Conservation (phyloP, 2,329 filamentous ascomycete genomes). For the Beauveria sp. region DNA sequence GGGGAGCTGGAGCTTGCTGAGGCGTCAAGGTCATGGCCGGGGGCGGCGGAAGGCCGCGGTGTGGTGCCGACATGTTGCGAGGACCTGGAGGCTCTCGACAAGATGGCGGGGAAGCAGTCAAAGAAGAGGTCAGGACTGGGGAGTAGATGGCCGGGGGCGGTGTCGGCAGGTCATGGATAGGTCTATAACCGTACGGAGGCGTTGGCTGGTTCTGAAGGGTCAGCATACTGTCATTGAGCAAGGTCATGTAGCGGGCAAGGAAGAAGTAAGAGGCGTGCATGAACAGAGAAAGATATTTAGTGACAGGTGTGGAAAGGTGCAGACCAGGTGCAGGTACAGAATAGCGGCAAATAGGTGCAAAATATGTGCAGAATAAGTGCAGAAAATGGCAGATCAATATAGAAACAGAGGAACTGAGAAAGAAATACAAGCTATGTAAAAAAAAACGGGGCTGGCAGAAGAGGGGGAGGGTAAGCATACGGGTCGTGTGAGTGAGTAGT, state of each 20-base stretch:
- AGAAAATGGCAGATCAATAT: neutral
- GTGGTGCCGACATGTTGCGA: conserved; percentile 54
- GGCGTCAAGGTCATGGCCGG: conserved; percentile 48
- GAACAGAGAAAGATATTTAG: neutral
- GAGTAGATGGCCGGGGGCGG: conserved; percentile 38
- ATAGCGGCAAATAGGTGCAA: too few species aligned
- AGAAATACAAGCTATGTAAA: conserved; percentile 4
- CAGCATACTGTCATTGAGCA: conserved; percentile 35
- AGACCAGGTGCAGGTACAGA: neutral
- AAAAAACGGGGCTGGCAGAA: conserved; percentile 3
- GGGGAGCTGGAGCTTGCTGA: conserved; percentile 21
- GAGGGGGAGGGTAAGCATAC: neutral
- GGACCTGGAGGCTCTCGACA: conserved; percentile 34
- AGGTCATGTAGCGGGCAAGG: neutral
- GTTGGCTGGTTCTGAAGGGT: conserved; percentile 42
- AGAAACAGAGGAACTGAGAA: neutral
- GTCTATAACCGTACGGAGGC: conserved; percentile 37
- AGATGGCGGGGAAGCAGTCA: conserved; percentile 14
- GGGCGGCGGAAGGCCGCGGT: conserved; percentile 55
- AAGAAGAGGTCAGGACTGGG: conserved; percentile 31
- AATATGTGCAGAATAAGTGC: neutral
- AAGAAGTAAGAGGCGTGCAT: neutral
- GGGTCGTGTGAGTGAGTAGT: conserved; percentile 18
- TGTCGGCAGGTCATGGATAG: conserved; percentile 45
- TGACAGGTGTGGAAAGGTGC: neutral